phyloP scores from a whole-genome alignment of 2,329 filamentous ascomycete genomes.

The Triangularia setosa region DNA sequence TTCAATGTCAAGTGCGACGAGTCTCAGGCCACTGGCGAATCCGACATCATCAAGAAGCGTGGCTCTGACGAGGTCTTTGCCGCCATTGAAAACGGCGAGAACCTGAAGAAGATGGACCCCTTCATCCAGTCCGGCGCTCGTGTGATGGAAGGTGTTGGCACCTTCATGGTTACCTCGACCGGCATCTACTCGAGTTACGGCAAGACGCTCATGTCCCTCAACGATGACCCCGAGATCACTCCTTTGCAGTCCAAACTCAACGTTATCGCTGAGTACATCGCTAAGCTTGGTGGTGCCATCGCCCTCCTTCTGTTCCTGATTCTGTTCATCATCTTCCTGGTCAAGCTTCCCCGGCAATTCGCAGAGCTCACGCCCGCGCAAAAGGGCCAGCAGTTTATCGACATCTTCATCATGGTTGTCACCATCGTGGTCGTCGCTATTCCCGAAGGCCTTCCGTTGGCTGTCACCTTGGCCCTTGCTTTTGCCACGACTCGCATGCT shows the following conservation, averaged over 20 bases:
- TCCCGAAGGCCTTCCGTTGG: conserved; percentile 71
- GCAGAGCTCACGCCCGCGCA: conserved; percentile 55
- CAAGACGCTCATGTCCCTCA: conserved; percentile 69
- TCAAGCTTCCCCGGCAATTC: conserved; percentile 51
- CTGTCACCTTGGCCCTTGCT: conserved; percentile 72
- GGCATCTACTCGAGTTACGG: conserved; percentile 72
- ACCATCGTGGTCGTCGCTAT: conserved; percentile 79
- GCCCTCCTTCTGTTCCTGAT: conserved; percentile 79
- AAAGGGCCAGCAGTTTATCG: conserved; percentile 75
- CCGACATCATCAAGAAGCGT: conserved; percentile 67
- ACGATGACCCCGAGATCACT: conserved; percentile 70
- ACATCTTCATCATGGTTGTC: conserved; percentile 73
- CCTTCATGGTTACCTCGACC: conserved; percentile 69
- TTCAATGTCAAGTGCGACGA: conserved; percentile 75
- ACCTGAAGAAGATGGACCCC: conserved; percentile 69
- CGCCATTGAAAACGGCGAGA: conserved; percentile 63
- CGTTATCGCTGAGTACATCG: conserved; percentile 71
- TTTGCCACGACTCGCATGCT: conserved; percentile 76
- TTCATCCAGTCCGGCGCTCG: conserved; percentile 82
- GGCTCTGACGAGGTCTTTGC: conserved; percentile 64
- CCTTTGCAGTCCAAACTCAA: conserved; percentile 74
- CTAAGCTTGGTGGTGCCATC: conserved; percentile 71
- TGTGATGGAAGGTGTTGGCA: conserved; percentile 73
- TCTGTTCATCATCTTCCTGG: conserved; percentile 80
- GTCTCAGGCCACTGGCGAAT: conserved; percentile 75